Evolutionary conservation across 306 rosid species (phyloP).

Genomic region (Cicer bijugum): DNA sequence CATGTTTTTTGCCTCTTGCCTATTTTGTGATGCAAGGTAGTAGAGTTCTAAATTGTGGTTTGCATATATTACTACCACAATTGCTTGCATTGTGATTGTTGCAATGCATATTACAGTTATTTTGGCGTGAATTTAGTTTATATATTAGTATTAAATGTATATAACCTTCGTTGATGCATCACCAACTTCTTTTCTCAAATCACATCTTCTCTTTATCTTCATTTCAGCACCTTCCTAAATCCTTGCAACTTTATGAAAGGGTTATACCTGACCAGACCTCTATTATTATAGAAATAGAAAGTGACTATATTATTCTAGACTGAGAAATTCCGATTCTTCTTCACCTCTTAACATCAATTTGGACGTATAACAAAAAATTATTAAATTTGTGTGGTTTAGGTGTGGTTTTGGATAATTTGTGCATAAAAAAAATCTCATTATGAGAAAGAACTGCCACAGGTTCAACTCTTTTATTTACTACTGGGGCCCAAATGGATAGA

Average conservation of each 20-base stretch:
- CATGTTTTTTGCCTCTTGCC: constrained; percentile 10
- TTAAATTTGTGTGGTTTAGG: not conserved
- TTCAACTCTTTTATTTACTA: not conserved
- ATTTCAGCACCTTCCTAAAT: not conserved
- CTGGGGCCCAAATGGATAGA: constrained; percentile 9
- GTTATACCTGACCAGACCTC: too few relatives aligned
- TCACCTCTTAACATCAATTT: not conserved
- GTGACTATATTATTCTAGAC: too few relatives aligned
- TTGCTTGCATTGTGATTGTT: not conserved
- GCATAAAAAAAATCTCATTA: too few relatives aligned
- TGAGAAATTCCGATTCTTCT: not conserved
- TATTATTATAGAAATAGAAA: too few relatives aligned
- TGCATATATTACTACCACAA: not conserved
- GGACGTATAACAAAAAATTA: not conserved
- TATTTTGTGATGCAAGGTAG: not conserved
- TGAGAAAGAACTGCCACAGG: not conserved
- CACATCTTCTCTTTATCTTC: not conserved
- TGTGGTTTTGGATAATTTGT: not conserved
- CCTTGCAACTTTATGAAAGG: not conserved
- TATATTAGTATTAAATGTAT: not conserved
- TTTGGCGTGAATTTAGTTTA: not conserved
- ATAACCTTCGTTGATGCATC: not conserved
- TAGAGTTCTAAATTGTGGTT: not conserved
- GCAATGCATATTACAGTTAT: not conserved
- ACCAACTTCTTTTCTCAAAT: not conserved